Evolutionary conservation across 495 filamentous ascomycete species (phyloP).

Genomic region (Penicillium manginii): DNA sequence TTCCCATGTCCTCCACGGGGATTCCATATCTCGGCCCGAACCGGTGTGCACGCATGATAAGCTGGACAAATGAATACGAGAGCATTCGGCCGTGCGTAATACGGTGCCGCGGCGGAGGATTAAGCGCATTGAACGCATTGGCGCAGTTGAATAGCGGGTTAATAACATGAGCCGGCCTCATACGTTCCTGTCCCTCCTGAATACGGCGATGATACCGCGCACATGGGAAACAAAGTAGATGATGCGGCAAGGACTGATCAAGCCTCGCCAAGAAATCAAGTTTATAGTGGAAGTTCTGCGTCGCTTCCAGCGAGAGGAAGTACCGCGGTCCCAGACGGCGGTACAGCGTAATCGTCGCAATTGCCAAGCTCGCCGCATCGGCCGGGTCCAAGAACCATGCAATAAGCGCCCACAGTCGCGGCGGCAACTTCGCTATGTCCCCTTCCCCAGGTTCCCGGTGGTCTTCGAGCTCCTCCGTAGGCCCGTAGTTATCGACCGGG

Average conservation of each 20-base stretch:
- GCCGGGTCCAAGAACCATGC: conserved; percentile 42
- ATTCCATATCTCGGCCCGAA: conserved; percentile 52
- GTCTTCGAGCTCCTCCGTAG: conserved; percentile 22
- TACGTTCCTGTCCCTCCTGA: conserved; percentile 50
- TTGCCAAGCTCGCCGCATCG: conserved; percentile 51
- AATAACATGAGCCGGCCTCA: conserved; percentile 49
- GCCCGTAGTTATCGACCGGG: conserved; percentile 26
- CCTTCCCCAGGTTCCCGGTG: conserved; percentile 44
- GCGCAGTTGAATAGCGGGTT: conserved; percentile 60
- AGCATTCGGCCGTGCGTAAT: conserved; percentile 56
- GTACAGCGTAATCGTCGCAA: conserved; percentile 51
- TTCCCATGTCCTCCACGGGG: conserved; percentile 38
- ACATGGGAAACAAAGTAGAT: conserved; percentile 63
- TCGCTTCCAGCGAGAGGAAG: conserved; percentile 36
- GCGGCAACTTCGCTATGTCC: conserved; percentile 47
- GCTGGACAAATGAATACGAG: conserved; percentile 58
- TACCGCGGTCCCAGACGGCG: conserved; percentile 40
- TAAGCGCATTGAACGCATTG: conserved; percentile 41
- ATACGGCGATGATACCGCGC: conserved; percentile 53
- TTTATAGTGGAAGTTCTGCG: conserved; percentile 43
- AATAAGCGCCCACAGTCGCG: conserved; percentile 48
- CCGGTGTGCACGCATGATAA: conserved; percentile 46
- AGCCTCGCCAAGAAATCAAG: conserved; percentile 50
- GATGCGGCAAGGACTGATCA: conserved; percentile 49
- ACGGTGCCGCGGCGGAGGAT: conserved; percentile 49